A percentile compares a stretch with the other conserved stretches of the same genome.
Evolutionary conservation across 768 basidiomycete species (phyloP).

Genomic region (Clitopilus hobsonii): DNA sequence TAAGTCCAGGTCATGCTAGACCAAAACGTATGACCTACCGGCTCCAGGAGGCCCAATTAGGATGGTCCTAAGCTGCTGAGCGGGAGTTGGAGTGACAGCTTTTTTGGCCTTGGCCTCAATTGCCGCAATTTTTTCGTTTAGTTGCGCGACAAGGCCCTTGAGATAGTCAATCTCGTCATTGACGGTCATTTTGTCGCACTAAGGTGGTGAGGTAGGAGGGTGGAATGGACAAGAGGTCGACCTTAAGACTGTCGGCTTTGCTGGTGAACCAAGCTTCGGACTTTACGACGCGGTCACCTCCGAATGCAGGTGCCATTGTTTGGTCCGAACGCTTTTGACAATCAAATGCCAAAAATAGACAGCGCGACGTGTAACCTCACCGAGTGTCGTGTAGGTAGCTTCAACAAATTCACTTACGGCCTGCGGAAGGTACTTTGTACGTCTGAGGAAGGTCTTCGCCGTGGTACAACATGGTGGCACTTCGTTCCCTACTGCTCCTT

Average conservation of each 20-base stretch:
- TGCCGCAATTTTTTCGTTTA: constrained; percentile 81
- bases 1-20: not conserved
- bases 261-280: constrained; percentile 21
- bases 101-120: constrained; percentile 71
- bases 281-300: constrained; percentile 16
- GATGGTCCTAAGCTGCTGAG: constrained; percentile 82
- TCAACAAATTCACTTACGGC: constrained; percentile 11
- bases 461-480: constrained; percentile 29
- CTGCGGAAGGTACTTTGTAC: not conserved
- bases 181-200: constrained; percentile 45
- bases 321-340: constrained; percentile 12
- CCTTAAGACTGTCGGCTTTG: constrained; percentile 15
- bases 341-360: constrained; percentile 14
- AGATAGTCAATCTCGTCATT: constrained; percentile 89
- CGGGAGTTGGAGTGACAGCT: constrained; percentile 45
- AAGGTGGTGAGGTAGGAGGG: constrained; percentile 6
- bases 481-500: constrained; percentile 29
- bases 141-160: constrained; percentile 85
- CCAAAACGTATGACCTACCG: constrained; percentile 46
- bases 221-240: constrained; percentile 6
- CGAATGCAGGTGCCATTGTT: constrained; percentile 14
- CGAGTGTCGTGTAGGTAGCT: constrained; percentile 1
- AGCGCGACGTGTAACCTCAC: constrained; percentile 18
- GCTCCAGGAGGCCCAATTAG: constrained; percentile 96
- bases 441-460: constrained; percentile 8